Evolutionary conservation across 169 alveolate genomes (phyloP).

Genomic region (Plasmodium yoelii): DNA sequence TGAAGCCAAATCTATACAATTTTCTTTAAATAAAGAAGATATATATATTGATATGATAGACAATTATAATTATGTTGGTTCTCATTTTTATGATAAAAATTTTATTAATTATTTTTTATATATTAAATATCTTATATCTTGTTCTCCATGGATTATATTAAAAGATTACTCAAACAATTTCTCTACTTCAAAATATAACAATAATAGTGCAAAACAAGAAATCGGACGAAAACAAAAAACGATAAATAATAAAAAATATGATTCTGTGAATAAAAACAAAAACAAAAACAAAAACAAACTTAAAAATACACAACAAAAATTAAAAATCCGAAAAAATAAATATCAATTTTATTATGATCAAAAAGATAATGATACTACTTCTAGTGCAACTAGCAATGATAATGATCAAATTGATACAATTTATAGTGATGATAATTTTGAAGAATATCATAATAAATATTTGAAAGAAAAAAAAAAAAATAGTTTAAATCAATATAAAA

Average conservation of each 20-base stretch:
- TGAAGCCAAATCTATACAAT: slow-evolving; percentile 52
- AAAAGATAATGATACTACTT: not conserved
- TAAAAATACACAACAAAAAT: not conserved
- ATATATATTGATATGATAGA: slow-evolving; percentile 2
- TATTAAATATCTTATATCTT: slow-evolving; percentile 49
- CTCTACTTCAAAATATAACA: not conserved
- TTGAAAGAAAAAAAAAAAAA: not conserved
- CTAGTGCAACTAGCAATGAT: not conserved
- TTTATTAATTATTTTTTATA: slow-evolving; percentile 41
- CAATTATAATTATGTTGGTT: slow-evolving; percentile 32
- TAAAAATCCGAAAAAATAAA: not conserved
- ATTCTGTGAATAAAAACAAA: not conserved
- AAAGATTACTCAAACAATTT: slow-evolving; percentile 17
- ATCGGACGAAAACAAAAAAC: not conserved
- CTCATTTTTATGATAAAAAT: slow-evolving; percentile 35
- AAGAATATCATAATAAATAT: not conserved
- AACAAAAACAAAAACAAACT: not conserved
- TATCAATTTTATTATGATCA: not conserved
- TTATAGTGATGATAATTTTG: not conserved
- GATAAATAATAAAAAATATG: not conserved
- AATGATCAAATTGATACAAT: not conserved
- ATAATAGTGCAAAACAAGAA: not conserved
- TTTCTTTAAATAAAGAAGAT: slow-evolving; percentile 19
- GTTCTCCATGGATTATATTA: slow-evolving; percentile 61
- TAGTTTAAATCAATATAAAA: not conserved